A percentile compares a stretch with the other conserved stretches of the same genome.
These are phyloP conservation scores for Chrysosphaeria jannelii DNA, from an alignment of 2,329 filamentous ascomycete species.

Conservation along the genomic window DNA sequence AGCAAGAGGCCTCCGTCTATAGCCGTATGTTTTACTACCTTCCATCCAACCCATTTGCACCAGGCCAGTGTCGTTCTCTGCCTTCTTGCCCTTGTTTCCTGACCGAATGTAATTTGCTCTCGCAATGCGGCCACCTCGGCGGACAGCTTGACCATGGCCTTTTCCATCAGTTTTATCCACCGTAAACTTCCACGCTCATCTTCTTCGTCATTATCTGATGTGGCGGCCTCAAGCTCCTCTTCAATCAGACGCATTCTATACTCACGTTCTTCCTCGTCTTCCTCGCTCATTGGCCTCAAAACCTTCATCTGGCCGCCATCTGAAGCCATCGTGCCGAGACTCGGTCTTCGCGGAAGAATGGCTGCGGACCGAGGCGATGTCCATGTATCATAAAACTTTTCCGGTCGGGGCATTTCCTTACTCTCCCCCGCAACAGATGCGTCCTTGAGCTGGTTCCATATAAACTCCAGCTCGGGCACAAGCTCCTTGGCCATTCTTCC, in stretches of 20 bases:
- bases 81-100: constrained; percentile 37
- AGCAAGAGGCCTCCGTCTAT: constrained; percentile 37
- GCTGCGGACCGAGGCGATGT: neutral
- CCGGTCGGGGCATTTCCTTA: constrained; percentile 2
- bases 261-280: constrained; percentile 32
- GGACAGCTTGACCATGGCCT: constrained; percentile 63
- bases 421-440: neutral
- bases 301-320: constrained; percentile 27
- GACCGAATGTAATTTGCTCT: constrained; percentile 59
- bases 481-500: constrained; percentile 55
- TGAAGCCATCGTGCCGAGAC: constrained; percentile 1
- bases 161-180: constrained; percentile 63
- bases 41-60: constrained; percentile 40
- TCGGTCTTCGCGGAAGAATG: constrained; percentile 1
- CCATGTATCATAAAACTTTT: constrained; percentile 3
- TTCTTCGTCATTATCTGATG: constrained; percentile 11
- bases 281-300: constrained; percentile 63
- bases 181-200: constrained; percentile 7
- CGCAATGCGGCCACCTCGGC: constrained; percentile 75
- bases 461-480: constrained; percentile 86
- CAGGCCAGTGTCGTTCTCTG: constrained; percentile 36
- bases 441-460: constrained; percentile 92
- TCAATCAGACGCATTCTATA: constrained; percentile 14
- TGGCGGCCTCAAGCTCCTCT: constrained; percentile 8
- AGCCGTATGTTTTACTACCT: constrained; percentile 38